Evolutionary conservation across 2,329 filamentous ascomycete genomes (phyloP).

Genomic region (Fusarium irregulare): DNA sequence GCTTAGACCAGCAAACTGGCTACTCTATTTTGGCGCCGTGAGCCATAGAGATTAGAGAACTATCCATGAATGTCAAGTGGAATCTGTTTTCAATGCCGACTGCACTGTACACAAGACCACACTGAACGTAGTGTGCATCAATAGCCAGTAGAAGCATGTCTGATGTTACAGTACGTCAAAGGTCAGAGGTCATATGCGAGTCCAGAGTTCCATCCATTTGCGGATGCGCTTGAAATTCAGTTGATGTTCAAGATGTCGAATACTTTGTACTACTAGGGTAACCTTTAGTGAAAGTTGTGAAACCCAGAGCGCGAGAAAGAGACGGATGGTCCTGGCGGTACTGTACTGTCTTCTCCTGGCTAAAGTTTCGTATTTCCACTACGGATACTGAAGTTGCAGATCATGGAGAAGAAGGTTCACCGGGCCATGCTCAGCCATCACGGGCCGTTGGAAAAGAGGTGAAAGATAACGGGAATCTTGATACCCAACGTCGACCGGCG

Average conservation of each 20-base stretch:
- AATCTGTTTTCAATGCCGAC: neutral
- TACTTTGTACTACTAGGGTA: neutral
- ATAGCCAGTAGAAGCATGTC: conserved; percentile 1
- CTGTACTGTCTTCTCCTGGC: conserved; percentile 4
- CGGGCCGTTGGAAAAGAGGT: conserved; percentile 39
- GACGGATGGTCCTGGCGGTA: conserved; percentile 22
- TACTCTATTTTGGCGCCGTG: neutral
- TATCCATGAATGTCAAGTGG: neutral
- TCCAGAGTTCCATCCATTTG: conserved; percentile 2
- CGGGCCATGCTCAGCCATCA: conserved; percentile 20
- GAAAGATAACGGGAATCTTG: conserved; percentile 41
- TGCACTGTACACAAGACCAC: conserved; percentile 5
- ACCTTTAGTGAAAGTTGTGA: conserved; percentile 15
- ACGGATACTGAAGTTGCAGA: conserved; percentile 16
- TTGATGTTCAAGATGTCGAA: conserved; percentile 1
- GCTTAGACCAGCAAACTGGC: neutral
- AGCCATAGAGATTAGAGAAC: neutral
- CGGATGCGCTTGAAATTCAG: neutral
- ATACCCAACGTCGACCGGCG: conserved; percentile 26
- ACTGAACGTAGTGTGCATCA: neutral
- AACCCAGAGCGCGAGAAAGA: conserved; percentile 12
- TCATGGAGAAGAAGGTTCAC: conserved; percentile 37
- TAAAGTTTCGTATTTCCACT: neutral
- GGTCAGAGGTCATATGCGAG: neutral
- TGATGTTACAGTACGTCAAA: conserved; percentile 4